Conservation (phyloP, 2,329 filamentous ascomycete species). For the Fulvia fulva region DNA sequence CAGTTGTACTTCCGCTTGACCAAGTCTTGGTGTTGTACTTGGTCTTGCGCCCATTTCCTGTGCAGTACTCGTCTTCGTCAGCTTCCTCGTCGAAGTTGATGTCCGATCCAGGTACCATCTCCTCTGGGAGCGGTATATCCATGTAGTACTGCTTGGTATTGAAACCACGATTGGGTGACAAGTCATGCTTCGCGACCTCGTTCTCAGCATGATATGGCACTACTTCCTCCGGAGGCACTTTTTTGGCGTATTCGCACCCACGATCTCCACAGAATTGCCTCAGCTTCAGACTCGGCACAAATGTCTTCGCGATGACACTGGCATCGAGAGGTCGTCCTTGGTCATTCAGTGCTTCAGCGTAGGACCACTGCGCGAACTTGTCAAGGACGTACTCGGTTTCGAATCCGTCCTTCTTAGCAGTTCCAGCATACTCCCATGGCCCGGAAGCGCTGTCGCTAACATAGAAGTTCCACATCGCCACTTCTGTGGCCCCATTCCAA, state of each 20-base stretch:
- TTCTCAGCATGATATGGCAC: slow-evolving; percentile 24
- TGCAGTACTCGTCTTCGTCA: background rate
- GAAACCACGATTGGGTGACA: slow-evolving; percentile 32
- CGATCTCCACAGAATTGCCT: slow-evolving; percentile 31
- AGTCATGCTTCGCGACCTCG: slow-evolving; percentile 21
- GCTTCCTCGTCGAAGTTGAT: background rate
- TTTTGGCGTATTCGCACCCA: slow-evolving; percentile 28
- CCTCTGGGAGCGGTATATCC: slow-evolving; percentile 1
- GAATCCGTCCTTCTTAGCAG: slow-evolving; percentile 41
- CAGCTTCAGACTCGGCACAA: slow-evolving; percentile 32
- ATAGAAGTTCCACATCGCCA: slow-evolving; percentile 51
- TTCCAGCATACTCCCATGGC: slow-evolving; percentile 38
- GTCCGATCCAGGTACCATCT: background rate
- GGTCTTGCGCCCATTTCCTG: background rate
- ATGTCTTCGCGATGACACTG: slow-evolving; percentile 35
- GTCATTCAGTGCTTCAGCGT: slow-evolving; percentile 33
- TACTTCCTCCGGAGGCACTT: slow-evolving; percentile 19
- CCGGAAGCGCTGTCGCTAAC: slow-evolving; percentile 35
- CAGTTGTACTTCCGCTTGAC: background rate
- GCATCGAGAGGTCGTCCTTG: slow-evolving; percentile 30
- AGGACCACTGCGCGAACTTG: slow-evolving; percentile 27
- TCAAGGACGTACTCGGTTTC: slow-evolving; percentile 37
- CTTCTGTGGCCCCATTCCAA: slow-evolving; percentile 51
- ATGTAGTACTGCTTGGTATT: slow-evolving; percentile 34
- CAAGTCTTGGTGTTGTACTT: background rate